Evolutionary conservation across 2,329 filamentous ascomycete genomes (phyloP).

Genomic region (Microdochium bolleyi): DNA sequence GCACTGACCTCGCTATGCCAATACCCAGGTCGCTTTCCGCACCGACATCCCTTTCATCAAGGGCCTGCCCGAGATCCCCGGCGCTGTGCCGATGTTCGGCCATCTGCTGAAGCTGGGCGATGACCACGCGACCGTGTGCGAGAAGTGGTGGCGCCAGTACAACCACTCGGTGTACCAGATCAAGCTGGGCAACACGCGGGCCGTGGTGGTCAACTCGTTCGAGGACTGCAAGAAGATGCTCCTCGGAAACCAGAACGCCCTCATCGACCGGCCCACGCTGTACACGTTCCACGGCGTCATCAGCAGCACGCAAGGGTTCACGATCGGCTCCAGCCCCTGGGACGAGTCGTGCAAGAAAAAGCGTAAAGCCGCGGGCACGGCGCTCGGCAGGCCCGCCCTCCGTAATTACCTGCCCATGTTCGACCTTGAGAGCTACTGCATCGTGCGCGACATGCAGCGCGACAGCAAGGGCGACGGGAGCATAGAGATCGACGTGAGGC

Average conservation of each 20-base stretch:
- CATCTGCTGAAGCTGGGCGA: slow-evolving; percentile 42
- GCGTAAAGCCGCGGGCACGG: slow-evolving; percentile 39
- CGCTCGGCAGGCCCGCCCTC: slow-evolving; percentile 35
- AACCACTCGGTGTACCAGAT: slow-evolving; percentile 42
- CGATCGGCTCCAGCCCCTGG: slow-evolving; percentile 45
- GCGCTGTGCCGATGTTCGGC: slow-evolving; percentile 38
- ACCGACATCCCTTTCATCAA: slow-evolving; percentile 42
- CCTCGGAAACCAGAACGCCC: slow-evolving; percentile 37
- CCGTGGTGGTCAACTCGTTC: slow-evolving; percentile 44
- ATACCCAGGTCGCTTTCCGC: slow-evolving; percentile 15
- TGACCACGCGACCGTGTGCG: slow-evolving; percentile 43
- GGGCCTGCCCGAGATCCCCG: slow-evolving; percentile 40
- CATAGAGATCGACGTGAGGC: slow-evolving; percentile 34
- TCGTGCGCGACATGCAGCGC: slow-evolving; percentile 34
- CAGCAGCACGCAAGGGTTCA: slow-evolving; percentile 43
- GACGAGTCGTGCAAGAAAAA: slow-evolving; percentile 45
- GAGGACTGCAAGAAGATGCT: slow-evolving; percentile 42
- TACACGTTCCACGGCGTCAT: slow-evolving; percentile 48
- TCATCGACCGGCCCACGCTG: slow-evolving; percentile 40
- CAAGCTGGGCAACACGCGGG: slow-evolving; percentile 41
- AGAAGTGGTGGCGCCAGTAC: slow-evolving; percentile 40
- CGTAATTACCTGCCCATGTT: slow-evolving; percentile 43
- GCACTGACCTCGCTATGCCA: slow-evolving; percentile 4
- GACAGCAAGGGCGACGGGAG: slow-evolving; percentile 33
- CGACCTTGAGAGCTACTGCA: slow-evolving; percentile 42